Evolutionary conservation across 108 stramenopile species (phyloP).

Genomic region (Nitzschia palea): DNA sequence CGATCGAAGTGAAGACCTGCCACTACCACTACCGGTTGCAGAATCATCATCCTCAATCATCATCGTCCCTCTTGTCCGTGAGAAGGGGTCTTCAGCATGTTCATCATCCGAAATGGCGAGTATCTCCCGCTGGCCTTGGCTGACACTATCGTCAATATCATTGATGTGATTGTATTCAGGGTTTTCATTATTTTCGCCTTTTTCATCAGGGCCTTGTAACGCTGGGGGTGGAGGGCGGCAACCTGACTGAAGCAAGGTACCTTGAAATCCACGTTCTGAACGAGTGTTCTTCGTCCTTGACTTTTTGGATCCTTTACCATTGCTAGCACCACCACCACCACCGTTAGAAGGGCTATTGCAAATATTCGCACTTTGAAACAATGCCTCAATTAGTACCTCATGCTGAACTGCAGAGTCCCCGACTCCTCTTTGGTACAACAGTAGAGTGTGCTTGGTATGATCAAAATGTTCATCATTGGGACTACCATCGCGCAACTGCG

Average conservation of each 20-base stretch:
- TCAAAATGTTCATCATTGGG: slow-evolving; percentile 1
- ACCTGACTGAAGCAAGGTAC: slow-evolving; percentile 40
- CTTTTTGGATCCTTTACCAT: slow-evolving; percentile 3
- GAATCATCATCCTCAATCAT: background rate
- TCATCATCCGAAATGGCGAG: slow-evolving; percentile 26
- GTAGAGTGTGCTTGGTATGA: background rate
- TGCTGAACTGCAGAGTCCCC: slow-evolving; percentile 9
- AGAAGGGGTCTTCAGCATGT: background rate
- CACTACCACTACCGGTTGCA: background rate
- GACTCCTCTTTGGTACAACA: slow-evolving; percentile 11
- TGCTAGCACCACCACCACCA: too few species aligned
- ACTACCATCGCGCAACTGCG: slow-evolving; percentile 6
- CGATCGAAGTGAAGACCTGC: background rate
- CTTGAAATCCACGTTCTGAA: slow-evolving; percentile 44
- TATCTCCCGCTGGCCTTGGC: background rate
- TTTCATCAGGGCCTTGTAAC: background rate
- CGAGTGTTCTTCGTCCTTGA: too few species aligned
- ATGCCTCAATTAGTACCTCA: slow-evolving; percentile 31
- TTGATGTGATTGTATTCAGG: background rate
- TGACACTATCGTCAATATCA: background rate
- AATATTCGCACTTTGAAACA: slow-evolving; percentile 23
- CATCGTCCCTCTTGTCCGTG: background rate
- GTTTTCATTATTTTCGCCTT: background rate
- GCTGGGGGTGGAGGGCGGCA: background rate
- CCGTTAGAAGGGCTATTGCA: too few species aligned